Conservation (phyloP, 2,329 filamentous ascomycete genomes). For the Elsinoe necatrix region DNA sequence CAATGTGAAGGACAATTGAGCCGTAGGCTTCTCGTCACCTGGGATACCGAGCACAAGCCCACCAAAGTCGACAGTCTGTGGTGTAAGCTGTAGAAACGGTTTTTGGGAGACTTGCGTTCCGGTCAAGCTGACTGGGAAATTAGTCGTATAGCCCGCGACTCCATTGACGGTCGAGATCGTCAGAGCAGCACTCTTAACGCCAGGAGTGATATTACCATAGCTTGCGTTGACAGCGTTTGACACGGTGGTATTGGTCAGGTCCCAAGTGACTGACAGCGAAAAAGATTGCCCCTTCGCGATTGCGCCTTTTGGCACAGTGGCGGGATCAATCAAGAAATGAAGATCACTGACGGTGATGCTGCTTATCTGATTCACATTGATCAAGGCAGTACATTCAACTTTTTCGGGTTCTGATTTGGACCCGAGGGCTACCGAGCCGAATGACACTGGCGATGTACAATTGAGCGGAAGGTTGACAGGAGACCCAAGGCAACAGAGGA, state of each 20-base stretch:
- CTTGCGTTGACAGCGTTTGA: slow-evolving; percentile 20
- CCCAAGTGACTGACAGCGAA: slow-evolving; percentile 36
- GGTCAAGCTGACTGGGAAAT: slow-evolving; percentile 32
- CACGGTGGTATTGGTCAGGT: slow-evolving; percentile 25
- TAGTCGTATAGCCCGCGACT: slow-evolving; percentile 31
- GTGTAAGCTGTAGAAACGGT: slow-evolving; percentile 32
- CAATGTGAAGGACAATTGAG: slow-evolving; percentile 29
- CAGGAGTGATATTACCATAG: slow-evolving; percentile 28
- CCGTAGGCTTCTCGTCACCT: slow-evolving; percentile 23
- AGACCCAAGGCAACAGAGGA: slow-evolving; percentile 31
- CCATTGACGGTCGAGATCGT: slow-evolving; percentile 34
- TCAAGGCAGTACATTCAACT: slow-evolving; percentile 34
- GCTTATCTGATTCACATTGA: slow-evolving; percentile 31
- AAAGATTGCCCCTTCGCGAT: slow-evolving; percentile 32
- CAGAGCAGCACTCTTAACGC: slow-evolving; percentile 31
- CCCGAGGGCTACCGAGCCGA: slow-evolving; percentile 33
- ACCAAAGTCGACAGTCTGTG: slow-evolving; percentile 35
- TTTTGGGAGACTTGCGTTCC: slow-evolving; percentile 33
- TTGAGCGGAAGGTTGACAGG: slow-evolving; percentile 37
- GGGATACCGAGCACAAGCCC: slow-evolving; percentile 32
- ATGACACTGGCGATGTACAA: slow-evolving; percentile 35
- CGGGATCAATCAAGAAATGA: slow-evolving; percentile 32
- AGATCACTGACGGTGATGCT: slow-evolving; percentile 32
- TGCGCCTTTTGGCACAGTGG: slow-evolving; percentile 32
- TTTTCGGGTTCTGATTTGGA: slow-evolving; percentile 24